These are phyloP conservation scores for Chytriomyces sp. DNA, from an alignment of 192 early-diverging fungal genomes.

Conservation along the genomic window DNA sequence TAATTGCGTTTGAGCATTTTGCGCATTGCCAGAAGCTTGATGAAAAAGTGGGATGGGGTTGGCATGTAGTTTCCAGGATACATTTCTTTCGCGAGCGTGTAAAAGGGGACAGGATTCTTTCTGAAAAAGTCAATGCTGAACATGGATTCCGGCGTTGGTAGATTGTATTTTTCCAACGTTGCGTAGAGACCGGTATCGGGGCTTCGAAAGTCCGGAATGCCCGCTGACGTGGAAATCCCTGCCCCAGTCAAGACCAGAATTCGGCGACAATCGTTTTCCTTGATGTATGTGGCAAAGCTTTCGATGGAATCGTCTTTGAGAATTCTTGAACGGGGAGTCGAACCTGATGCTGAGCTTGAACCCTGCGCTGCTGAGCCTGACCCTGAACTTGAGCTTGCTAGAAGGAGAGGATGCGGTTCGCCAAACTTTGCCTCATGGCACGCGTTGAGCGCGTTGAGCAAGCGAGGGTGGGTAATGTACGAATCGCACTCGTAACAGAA, in stretches of 20 bases:
- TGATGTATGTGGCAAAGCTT: constrained; percentile 46
- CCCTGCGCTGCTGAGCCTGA: too few relatives aligned
- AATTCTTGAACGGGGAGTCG: too few relatives aligned
- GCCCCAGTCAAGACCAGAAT: constrained; percentile 90
- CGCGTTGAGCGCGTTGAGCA: too few relatives aligned
- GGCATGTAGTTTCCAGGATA: constrained; percentile 77
- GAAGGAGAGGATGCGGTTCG: too few relatives aligned
- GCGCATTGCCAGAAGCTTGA: constrained; percentile 75
- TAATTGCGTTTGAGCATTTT: constrained; percentile 78
- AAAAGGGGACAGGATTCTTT: constrained; percentile 85
- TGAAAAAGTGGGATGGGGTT: constrained; percentile 86
- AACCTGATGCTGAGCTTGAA: too few relatives aligned
- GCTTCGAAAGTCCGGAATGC: constrained; percentile 91
- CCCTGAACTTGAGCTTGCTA: too few relatives aligned
- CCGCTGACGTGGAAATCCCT: constrained; percentile 62
- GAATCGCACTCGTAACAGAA: too few relatives aligned
- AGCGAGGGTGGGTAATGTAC: too few relatives aligned
- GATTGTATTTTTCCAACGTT: constrained; percentile 80
- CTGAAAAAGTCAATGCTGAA: constrained; percentile 84
- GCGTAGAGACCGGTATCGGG: constrained; percentile 91
- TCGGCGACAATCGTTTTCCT: constrained; percentile 41
- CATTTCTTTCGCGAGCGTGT: constrained; percentile 84
- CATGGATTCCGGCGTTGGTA: constrained; percentile 91
- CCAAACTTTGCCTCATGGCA: too few relatives aligned
- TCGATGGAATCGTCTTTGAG: constrained; percentile 29